A percentile compares a stretch with the other conserved stretches of the same genome.
These are phyloP conservation scores for Anisodus tanguticus DNA, from an alignment of 257 asterid genomes.

Conservation along the genomic window DNA sequence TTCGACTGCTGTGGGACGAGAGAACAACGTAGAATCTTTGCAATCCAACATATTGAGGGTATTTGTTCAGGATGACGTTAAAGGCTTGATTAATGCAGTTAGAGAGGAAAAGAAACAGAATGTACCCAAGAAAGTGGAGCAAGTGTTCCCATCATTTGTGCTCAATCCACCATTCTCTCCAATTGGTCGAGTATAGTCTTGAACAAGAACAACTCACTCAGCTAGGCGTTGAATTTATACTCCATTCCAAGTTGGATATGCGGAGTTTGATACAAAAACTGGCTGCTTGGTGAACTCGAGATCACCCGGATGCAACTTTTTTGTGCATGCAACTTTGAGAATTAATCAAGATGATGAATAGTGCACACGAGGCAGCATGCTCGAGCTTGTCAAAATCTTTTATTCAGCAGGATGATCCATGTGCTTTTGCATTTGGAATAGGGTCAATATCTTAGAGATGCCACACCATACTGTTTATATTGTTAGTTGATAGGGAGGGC, in stretches of 20 bases:
- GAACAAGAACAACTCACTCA: not conserved
- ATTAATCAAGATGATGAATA: not conserved
- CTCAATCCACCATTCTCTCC: constrained; percentile 93
- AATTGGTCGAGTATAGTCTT: constrained; percentile 67
- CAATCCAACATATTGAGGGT: constrained; percentile 59
- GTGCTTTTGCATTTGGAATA: constrained; percentile 1
- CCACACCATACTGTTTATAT: constrained; percentile 42
- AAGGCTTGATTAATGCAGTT: constrained; percentile 52
- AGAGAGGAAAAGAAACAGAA: constrained; percentile 57
- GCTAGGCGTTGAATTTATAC: not conserved
- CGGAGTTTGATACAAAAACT: not conserved
- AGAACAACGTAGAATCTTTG: constrained; percentile 47
- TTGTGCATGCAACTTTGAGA: not conserved
- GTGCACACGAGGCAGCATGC: not conserved
- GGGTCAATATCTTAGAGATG: constrained; percentile 21
- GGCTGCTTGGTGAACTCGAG: not conserved
- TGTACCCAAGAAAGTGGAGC: constrained; percentile 53
- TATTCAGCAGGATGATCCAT: constrained; percentile 9
- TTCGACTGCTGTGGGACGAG: constrained; percentile 52
- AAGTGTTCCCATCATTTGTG: constrained; percentile 62
- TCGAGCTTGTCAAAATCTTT: not conserved
- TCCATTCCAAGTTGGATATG: no score
- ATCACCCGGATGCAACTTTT: not conserved
- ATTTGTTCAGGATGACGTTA: constrained; percentile 62
- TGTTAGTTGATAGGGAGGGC: constrained; percentile 37